A percentile compares a stretch with the other conserved stretches of the same genome.
Evolutionary conservation across 2,329 filamentous ascomycete genomes (phyloP).

Genomic region (Sarocladium brachiariae): DNA sequence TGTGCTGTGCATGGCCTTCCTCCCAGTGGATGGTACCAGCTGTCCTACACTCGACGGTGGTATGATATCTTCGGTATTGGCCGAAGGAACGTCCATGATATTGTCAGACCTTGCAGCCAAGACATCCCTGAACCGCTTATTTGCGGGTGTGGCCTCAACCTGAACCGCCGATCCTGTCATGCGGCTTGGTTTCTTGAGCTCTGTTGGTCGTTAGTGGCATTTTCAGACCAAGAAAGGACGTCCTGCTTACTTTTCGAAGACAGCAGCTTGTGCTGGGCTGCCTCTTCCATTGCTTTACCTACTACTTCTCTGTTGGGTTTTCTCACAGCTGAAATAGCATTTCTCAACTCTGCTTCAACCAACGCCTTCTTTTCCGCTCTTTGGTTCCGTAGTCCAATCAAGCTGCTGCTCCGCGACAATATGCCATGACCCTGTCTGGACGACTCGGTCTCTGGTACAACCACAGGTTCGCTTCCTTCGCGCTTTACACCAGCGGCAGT

Average conservation of each 20-base stretch:
- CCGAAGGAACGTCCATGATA: conserved; percentile 15
- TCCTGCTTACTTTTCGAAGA: conserved; percentile 42
- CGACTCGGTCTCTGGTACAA: neutral
- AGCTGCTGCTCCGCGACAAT: conserved; percentile 36
- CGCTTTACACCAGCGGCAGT: conserved; percentile 57
- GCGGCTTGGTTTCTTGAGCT: conserved; percentile 45
- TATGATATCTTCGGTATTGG: conserved; percentile 23
- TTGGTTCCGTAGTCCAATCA: conserved; percentile 43
- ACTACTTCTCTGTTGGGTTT: conserved; percentile 69
- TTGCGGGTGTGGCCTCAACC: conserved; percentile 52
- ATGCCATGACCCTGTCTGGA: conserved; percentile 10
- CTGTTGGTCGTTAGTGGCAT: conserved; percentile 22
- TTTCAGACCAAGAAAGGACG: neutral
- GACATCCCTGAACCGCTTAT: conserved; percentile 46
- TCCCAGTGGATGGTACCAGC: conserved; percentile 35
- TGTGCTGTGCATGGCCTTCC: neutral
- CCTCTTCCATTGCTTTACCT: conserved; percentile 59
- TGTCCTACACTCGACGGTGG: conserved; percentile 31
- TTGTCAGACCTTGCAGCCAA: conserved; percentile 27
- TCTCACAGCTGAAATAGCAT: conserved; percentile 67
- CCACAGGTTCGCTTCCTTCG: conserved; percentile 51
- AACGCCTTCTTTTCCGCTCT: conserved; percentile 60
- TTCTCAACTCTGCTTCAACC: conserved; percentile 62
- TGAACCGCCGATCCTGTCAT: conserved; percentile 33
- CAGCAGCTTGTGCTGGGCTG: conserved; percentile 34